Conservation (phyloP, 352 stramenopile genomes). For the Pythium apleroticum region DNA sequence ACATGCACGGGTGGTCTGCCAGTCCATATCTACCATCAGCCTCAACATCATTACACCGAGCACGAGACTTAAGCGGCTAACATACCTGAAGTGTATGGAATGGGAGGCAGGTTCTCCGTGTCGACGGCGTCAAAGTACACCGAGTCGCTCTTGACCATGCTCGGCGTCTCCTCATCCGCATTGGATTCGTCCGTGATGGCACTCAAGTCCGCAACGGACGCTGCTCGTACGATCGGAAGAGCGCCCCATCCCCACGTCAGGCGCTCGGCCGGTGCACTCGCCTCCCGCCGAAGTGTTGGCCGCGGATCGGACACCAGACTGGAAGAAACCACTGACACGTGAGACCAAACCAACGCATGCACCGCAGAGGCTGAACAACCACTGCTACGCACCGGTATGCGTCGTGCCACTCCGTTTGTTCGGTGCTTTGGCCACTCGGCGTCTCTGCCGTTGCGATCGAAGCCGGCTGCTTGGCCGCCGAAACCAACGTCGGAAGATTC, state of each 20-base stretch:
- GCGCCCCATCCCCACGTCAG: slow-evolving; percentile 58
- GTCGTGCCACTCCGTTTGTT: slow-evolving; percentile 33
- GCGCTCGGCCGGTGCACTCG: slow-evolving; percentile 29
- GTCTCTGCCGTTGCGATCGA: not conserved
- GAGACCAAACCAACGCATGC: not conserved
- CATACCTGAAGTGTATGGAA: slow-evolving; percentile 21
- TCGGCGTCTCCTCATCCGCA: slow-evolving; percentile 31
- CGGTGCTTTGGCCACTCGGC: not conserved
- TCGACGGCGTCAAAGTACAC: slow-evolving; percentile 84
- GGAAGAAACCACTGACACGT: not conserved
- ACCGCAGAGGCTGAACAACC: not conserved
- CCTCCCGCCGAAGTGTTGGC: slow-evolving; percentile 11
- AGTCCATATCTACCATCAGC: not conserved
- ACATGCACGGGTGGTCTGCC: slow-evolving; percentile 64
- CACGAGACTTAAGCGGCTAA: not conserved
- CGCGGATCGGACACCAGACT: slow-evolving; percentile 23
- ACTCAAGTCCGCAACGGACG: slow-evolving; percentile 20
- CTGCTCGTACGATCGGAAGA: slow-evolving; percentile 38
- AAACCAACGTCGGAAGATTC: not conserved
- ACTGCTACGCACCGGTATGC: slow-evolving; percentile 26
- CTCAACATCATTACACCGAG: not conserved
- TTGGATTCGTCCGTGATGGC: slow-evolving; percentile 17
- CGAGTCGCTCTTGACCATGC: slow-evolving; percentile 66
- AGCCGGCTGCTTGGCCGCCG: not conserved
- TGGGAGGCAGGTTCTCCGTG: slow-evolving; percentile 29